Evolutionary conservation across 345 rosid genomes (phyloP), one percentile per base, ranked within the genome.

Genomic region (Heritiera fomes): DNA sequence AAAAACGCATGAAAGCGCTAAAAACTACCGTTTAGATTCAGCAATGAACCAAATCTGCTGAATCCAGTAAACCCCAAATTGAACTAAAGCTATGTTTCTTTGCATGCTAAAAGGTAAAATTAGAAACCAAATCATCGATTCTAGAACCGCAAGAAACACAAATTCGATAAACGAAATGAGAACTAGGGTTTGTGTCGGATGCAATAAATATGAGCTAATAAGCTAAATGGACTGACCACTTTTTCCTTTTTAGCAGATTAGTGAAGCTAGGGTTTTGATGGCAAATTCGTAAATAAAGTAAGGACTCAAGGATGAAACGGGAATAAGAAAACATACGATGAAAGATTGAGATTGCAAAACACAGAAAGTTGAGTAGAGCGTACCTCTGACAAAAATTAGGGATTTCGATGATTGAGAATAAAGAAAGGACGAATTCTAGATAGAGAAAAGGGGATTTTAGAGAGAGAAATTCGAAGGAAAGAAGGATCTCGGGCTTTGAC

Each of bases 201-300:
- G 46, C 78, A 58, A 78, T 11, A 67, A 77, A 38, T 6, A 41
- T 49, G 62, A 84, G 78, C 82, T 68, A 60, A 46, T 5, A 40
- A 41, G 79, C 71, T 71, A 18, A 7, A 65, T 75, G 69, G 14
- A 71, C 32, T 18, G 49, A 34, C 30, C 28, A 8, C 17, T 71
- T 75, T 32, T 74, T 59, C 67, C 46, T 38, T 30, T 30, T 49
- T 34, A 77, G 70, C 58, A 82, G 52, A 72, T 53, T 68, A 79
- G 65, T 50, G 11, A 63, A 80, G 73, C 83, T 88, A 84, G 90
- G 95, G 92, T 87, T 91, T 87, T 80, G 83, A 83, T 82, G 82
- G 83, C 75, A 83, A 84, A 83, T 81, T 78, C 80, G 84, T 74
- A 81, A 80, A 72, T 47, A 75, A 71, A 18, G 55, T 0, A 72